A percentile compares a stretch with the other conserved stretches of the same genome.
Evolutionary conservation across 1,284 basidiomycete genomes (phyloP).

Genomic region (Hymenochaete sp.): DNA sequence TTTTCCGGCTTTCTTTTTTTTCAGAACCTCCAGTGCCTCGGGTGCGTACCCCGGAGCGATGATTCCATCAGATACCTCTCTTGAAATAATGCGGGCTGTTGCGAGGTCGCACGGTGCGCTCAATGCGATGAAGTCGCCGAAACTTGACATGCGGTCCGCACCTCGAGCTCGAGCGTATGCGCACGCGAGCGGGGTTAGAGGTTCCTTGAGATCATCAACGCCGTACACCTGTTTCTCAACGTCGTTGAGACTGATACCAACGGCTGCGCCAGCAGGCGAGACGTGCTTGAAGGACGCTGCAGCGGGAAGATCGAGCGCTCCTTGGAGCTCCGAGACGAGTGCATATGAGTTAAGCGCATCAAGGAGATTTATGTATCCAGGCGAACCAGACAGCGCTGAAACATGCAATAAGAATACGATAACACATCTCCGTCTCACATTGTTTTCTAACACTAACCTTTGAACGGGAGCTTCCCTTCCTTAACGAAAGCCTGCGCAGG

Average conservation of each 20-base stretch:
- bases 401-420: neutral
- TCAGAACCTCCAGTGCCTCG: constrained; percentile 85
- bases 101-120: constrained; percentile 89
- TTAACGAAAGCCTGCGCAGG: constrained; percentile 96
- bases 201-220: constrained; percentile 89
- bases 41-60: constrained; percentile 90
- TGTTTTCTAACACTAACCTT: constrained; percentile 48
- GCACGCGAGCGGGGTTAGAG: constrained; percentile 81
- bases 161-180: constrained; percentile 97
- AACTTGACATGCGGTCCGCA: constrained; percentile 98
- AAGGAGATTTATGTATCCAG: constrained; percentile 98
- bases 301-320: constrained; percentile 80
- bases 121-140: constrained; percentile 97
- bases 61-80: constrained; percentile 97
- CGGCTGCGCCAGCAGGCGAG: constrained; percentile 93
- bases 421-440: neutral
- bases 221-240: constrained; percentile 93
- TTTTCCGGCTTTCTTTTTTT: constrained; percentile 97
- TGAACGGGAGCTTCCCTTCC: constrained; percentile 88
- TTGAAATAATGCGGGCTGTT: constrained; percentile 92
- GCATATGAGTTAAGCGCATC: constrained; percentile 97
- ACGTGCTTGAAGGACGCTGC: constrained; percentile 99
- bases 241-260: constrained; percentile 78
- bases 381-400: constrained; percentile 84
- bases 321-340: constrained; percentile 89